Evolutionary conservation across 129 eudicot genomes (phyloP), one percentile per base, ranked within the genome.

Genomic region (Chrysanthemum lavandulifolium): DNA sequence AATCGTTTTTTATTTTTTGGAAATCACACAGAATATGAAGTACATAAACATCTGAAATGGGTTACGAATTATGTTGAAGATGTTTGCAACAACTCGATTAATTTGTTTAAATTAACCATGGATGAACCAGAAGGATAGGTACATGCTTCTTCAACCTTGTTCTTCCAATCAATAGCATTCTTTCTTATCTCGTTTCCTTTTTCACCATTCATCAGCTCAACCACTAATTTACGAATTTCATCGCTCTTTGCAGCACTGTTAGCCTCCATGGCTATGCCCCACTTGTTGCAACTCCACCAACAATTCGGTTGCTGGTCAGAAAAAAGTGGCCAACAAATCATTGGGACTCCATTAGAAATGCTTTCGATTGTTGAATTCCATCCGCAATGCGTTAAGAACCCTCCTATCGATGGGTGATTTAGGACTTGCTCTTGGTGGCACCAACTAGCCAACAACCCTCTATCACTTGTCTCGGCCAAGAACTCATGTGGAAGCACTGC

Each of bases 301-400:
- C 88, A 85, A 57, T 85, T 85, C 45, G 86, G 80, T n/a, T 67
- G 89, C 53, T 87, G 94, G 10, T 87, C 94, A 0, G 87, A 85
- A n/a, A 87, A 84, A 61, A 84, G 79, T 0, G 93, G 93, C 89
- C 94, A 87, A 49, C 87, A 87, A 9, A 87, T 72, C 76, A 87
- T 43, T 0, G 89, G 94, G 14, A 87, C 86, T 1, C 87, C 94
- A 4, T 73, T 18, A 0, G 59, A 52, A 10, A 87, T 40, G 54
- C 89, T 87, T 69, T 88, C 90, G 0, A 82, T 1, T 0, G 82
- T 82, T 13, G 94, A 88, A 6, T 88, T 88, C 90, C 89, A 87
- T 18, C 89, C 89, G 33, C 78, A 65, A 18, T 87, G 94, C 0
- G 87, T 87, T 65, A 87, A 53, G 57, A 87, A 84, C n/a, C 84